Percentiles rank a stretch among this genome's conserved stretches.
These are phyloP conservation scores for Azolla pinnata DNA, from an alignment of 75 land plant species.

Conservation along the genomic window DNA sequence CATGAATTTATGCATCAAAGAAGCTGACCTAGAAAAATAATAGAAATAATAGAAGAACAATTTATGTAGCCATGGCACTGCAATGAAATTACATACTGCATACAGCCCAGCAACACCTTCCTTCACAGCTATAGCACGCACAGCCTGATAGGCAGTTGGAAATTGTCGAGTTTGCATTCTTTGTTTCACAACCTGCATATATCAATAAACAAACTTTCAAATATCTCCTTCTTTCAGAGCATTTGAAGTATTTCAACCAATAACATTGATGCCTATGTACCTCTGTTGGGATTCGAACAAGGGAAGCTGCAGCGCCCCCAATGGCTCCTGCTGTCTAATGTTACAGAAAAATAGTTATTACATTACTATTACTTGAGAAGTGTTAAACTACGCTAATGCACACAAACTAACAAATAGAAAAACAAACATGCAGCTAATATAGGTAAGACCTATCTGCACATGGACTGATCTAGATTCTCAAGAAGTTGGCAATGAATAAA, in stretches of 20 bases:
- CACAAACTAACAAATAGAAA: too few relatives aligned
- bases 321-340: constrained; percentile 93
- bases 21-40: not conserved
- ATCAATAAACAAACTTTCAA: too few relatives aligned
- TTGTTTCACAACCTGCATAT: constrained; percentile 96
- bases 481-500: too few relatives aligned
- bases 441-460: too few relatives aligned
- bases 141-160: constrained; percentile 73
- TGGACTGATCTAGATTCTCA: too few relatives aligned
- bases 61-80: not conserved
- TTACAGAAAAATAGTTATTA: too few relatives aligned
- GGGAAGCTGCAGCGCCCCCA: constrained; percentile 81
- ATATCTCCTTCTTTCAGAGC: too few relatives aligned
- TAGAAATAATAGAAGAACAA: not conserved
- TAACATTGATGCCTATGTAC: too few relatives aligned
- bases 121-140: constrained; percentile 58
- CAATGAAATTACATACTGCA: constrained; percentile 50
- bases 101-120: constrained; percentile 89
- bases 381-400: too few relatives aligned
- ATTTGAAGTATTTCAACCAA: too few relatives aligned
- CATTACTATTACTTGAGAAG: too few relatives aligned
- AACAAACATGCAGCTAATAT: too few relatives aligned
- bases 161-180: constrained; percentile 98
- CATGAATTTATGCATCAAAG: not conserved
- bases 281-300: constrained; percentile 93